Percentiles rank a stretch among this genome's conserved stretches.
phyloP scores from a whole-genome alignment of 768 basidiomycete species.

The Terana coerulea region DNA sequence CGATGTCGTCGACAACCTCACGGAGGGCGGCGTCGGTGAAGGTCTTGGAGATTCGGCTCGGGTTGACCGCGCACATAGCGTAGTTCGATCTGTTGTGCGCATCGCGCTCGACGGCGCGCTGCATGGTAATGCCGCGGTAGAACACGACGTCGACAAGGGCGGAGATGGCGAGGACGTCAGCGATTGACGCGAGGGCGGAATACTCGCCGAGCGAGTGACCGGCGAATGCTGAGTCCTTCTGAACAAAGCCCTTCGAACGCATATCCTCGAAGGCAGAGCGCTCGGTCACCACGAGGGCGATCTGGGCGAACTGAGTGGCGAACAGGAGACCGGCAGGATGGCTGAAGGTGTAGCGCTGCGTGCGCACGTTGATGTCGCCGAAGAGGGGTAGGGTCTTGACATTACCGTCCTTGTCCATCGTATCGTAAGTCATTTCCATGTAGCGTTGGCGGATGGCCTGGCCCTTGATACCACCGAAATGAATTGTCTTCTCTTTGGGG shows the following conservation, averaged over 20 bases:
- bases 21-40: slow-evolving; percentile 96
- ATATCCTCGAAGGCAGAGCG: slow-evolving; percentile 99
- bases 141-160: slow-evolving; percentile 97
- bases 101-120: slow-evolving; percentile 97
- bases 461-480: slow-evolving; percentile 99
- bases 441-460: slow-evolving; percentile 98
- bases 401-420: slow-evolving; percentile 93
- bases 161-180: slow-evolving; percentile 93
- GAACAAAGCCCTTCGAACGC: slow-evolving; percentile 93
- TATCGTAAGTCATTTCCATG: slow-evolving; percentile 99
- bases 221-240: slow-evolving; percentile 89
- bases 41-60: slow-evolving; percentile 87
- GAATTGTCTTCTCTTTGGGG: slow-evolving; percentile 96
- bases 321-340: slow-evolving; percentile 94
- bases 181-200: slow-evolving; percentile 96
- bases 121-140: slow-evolving; percentile 99
- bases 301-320: slow-evolving; percentile 98
- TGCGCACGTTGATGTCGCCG: slow-evolving; percentile 91
- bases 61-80: slow-evolving; percentile 99
- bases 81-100: slow-evolving; percentile 91
- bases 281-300: slow-evolving; percentile 96
- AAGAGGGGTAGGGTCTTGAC: slow-evolving; percentile 96
- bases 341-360: slow-evolving; percentile 97
- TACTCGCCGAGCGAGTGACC: slow-evolving; percentile 99
- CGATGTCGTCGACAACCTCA: slow-evolving; percentile 93